These are phyloP conservation scores for Sarcodon aspratus DNA, from an alignment of 768 basidiomycete genomes.

Conservation along the genomic window DNA sequence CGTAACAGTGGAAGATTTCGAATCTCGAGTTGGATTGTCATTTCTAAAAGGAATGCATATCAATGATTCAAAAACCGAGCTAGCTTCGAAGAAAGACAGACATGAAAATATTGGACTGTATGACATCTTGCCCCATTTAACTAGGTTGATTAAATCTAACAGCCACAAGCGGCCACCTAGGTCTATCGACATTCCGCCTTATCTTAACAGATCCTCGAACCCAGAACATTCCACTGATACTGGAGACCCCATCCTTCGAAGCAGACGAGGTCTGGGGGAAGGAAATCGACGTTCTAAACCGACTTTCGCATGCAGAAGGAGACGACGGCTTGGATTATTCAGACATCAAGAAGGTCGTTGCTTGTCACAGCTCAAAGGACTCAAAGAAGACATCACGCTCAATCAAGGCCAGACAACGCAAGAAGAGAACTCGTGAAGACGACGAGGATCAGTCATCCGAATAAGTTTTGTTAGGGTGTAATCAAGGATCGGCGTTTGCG, in stretches of 20 bases:
- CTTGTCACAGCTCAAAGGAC: no score
- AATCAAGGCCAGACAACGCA: no score
- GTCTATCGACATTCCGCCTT: conserved; percentile 47
- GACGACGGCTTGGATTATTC: no score
- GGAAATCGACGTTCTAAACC: conserved; percentile 56
- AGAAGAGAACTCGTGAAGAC: no score
- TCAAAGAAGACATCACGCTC: no score
- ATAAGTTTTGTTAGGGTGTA: no score
- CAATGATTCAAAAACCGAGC: conserved; percentile 67
- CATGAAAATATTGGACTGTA: conserved; percentile 83
- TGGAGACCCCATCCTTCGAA: conserved; percentile 74
- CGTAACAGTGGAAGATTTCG: conserved; percentile 47
- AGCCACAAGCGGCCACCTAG: conserved; percentile 53
- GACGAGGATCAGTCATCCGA: no score
- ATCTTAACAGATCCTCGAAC: conserved; percentile 61
- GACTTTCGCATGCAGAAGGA: conserved; percentile 17
- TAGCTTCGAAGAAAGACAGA: conserved; percentile 59
- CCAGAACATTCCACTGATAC: conserved; percentile 62
- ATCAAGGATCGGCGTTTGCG: no score
- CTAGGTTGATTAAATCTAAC: background rate
- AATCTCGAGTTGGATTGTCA: conserved; percentile 51
- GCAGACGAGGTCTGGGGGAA: conserved; percentile 48
- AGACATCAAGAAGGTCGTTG: no score
- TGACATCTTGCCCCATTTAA: conserved; percentile 15
- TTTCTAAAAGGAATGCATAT: conserved; percentile 80